phyloP scores from a whole-genome alignment of 2,329 filamentous ascomycete species.

The Tricladium varicosporioides region DNA sequence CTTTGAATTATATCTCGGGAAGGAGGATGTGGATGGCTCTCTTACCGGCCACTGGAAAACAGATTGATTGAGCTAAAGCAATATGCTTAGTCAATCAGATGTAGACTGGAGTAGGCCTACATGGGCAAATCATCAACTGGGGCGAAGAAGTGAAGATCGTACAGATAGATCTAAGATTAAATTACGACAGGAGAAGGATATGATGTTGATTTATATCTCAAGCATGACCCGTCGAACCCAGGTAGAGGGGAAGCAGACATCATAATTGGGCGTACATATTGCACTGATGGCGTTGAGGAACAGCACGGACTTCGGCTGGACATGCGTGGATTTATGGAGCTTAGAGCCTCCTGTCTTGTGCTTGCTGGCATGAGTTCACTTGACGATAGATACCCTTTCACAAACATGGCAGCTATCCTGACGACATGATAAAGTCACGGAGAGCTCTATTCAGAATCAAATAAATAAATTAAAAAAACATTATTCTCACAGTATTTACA shows the following conservation, averaged over 20 bases:
- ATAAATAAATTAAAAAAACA: no score
- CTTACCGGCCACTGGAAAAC: slow-evolving; percentile 87
- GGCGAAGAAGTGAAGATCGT: neutral
- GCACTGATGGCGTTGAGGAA: slow-evolving; percentile 7
- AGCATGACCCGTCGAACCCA: no score
- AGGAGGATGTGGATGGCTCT: slow-evolving; percentile 72
- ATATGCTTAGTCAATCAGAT: neutral
- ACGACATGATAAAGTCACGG: neutral
- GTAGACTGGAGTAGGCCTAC: no score
- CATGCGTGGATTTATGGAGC: slow-evolving; percentile 4
- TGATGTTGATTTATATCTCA: neutral
- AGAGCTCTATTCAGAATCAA: neutral
- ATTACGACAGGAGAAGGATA: neutral
- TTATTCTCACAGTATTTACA: no score
- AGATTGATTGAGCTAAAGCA: slow-evolving; percentile 73
- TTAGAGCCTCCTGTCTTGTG: neutral
- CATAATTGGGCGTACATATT: neutral
- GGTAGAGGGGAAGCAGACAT: neutral
- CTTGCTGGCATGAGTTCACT: slow-evolving; percentile 3
- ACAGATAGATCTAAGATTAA: slow-evolving; percentile 2
- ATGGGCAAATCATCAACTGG: neutral
- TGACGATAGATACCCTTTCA: slow-evolving; percentile 13
- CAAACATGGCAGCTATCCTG: neutral
- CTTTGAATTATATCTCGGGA: slow-evolving; percentile 83
- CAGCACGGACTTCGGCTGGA: neutral